Percentiles rank a stretch among this genome's conserved stretches.
Evolutionary conservation across 176 grass and related monocot genomes (phyloP).

Genomic region (Ensete glaucum): DNA sequence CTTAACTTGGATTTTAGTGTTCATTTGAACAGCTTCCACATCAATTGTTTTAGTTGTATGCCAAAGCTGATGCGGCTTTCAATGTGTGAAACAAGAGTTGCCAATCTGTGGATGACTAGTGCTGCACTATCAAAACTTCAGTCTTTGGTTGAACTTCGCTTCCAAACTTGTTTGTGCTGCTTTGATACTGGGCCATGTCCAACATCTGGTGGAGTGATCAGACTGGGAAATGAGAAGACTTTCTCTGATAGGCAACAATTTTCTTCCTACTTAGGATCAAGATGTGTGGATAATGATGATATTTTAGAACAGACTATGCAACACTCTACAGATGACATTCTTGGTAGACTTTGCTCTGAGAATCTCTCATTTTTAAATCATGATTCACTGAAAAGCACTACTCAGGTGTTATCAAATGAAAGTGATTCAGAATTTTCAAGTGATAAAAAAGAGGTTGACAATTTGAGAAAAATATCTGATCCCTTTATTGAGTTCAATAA

Average conservation of each 20-base stretch:
- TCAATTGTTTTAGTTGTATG: slow-evolving; percentile 17
- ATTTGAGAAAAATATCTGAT: slow-evolving; percentile 5
- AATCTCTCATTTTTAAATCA: neutral
- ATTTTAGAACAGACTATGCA: slow-evolving; percentile 1
- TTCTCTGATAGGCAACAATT: neutral
- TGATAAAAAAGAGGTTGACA: neutral
- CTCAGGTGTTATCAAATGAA: slow-evolving; percentile 6
- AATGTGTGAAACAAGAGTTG: slow-evolving; percentile 22
- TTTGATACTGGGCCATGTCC: slow-evolving; percentile 12
- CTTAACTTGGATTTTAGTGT: slow-evolving; percentile 20
- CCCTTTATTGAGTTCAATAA: neutral
- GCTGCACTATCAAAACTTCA: slow-evolving; percentile 20
- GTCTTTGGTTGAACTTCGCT: slow-evolving; percentile 16
- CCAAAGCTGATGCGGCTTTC: slow-evolving; percentile 19
- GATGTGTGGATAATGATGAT: neutral
- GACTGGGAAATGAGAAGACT: neutral
- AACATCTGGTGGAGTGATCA: neutral
- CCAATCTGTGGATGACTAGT: slow-evolving; percentile 24
- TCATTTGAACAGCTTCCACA: slow-evolving; percentile 22
- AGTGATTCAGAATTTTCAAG: slow-evolving; percentile 11
- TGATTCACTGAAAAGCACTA: neutral
- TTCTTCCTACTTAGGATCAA: neutral
- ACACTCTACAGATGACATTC: neutral
- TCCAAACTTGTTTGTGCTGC: slow-evolving; percentile 21
- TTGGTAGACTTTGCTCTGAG: neutral